Evolutionary conservation across 257 asterid species (phyloP).

Genomic region (Asclepias syriaca): DNA sequence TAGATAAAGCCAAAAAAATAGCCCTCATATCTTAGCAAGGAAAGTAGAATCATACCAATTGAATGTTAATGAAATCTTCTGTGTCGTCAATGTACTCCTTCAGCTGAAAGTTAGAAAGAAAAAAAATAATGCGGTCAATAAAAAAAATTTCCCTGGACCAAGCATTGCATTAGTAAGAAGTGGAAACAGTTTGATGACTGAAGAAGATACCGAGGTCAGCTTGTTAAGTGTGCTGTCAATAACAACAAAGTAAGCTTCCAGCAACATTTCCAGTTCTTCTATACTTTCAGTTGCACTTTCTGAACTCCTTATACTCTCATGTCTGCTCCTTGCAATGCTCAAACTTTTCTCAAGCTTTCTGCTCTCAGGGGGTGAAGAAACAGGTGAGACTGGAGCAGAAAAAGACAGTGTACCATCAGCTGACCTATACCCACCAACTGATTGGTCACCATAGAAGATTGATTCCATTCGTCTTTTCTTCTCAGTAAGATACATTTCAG

Average conservation of each 20-base stretch:
- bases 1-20: neutral
- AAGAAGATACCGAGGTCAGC: conserved; percentile 79
- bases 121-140: neutral
- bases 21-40: neutral
- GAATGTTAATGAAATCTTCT: conserved; percentile 96
- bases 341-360: conserved; percentile 85
- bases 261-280: conserved; percentile 94
- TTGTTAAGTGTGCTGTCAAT: conserved; percentile 96
- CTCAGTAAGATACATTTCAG: conserved; percentile 98
- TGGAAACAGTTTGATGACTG: neutral
- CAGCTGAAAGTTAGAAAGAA: conserved; percentile 44
- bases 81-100: conserved; percentile 98
- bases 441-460: conserved; percentile 78
- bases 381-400: conserved; percentile 97
- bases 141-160: neutral
- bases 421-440: conserved; percentile 65
- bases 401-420: conserved; percentile 57
- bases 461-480: conserved; percentile 79
- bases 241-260: conserved; percentile 99
- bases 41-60: conserved; percentile 57
- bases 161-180: neutral
- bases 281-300: conserved; percentile 65
- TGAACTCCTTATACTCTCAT: conserved; percentile 83
- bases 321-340: conserved; percentile 94
- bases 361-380: conserved; percentile 83